These are phyloP conservation scores for Raphanus raphanistrum DNA, from an alignment of 345 rosid genomes.

Conservation along the genomic window DNA sequence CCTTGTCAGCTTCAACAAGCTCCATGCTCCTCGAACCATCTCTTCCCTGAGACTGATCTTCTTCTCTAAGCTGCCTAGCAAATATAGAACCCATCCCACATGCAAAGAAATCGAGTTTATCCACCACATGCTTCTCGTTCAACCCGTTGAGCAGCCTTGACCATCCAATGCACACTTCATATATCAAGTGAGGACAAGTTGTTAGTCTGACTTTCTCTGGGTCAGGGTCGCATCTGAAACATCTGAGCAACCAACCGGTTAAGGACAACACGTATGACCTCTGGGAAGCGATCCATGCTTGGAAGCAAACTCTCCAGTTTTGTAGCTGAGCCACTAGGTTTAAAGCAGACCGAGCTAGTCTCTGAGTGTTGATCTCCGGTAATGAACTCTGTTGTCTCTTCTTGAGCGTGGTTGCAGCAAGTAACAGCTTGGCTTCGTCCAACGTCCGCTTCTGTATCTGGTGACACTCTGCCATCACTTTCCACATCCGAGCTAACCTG, in stretches of 20 bases:
- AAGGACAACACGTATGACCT: slow-evolving; percentile 71
- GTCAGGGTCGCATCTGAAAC: slow-evolving; percentile 64
- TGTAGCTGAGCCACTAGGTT: slow-evolving; percentile 75
- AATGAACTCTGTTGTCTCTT: slow-evolving; percentile 51
- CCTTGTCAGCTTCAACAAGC: slow-evolving; percentile 54
- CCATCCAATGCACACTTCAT: slow-evolving; percentile 81
- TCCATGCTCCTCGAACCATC: slow-evolving; percentile 60
- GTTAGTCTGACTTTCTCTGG: slow-evolving; percentile 58
- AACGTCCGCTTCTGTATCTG: slow-evolving; percentile 72
- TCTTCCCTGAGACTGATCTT: slow-evolving; percentile 46
- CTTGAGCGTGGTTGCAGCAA: slow-evolving; percentile 76
- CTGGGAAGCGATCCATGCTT: slow-evolving; percentile 80
- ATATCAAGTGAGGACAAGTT: slow-evolving; percentile 58
- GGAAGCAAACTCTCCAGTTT: slow-evolving; percentile 85
- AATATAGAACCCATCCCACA: slow-evolving; percentile 85
- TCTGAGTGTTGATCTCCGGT: slow-evolving; percentile 59
- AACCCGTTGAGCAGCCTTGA: slow-evolving; percentile 65
- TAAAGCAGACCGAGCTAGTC: slow-evolving; percentile 63
- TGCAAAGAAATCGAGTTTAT: slow-evolving; percentile 80
- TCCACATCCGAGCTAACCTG: slow-evolving; percentile 92
- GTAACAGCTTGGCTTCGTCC: slow-evolving; percentile 82
- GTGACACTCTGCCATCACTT: slow-evolving; percentile 91
- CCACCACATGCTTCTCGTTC: slow-evolving; percentile 66
- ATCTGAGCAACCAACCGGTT: slow-evolving; percentile 85
- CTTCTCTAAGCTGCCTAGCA: slow-evolving; percentile 64